Evolutionary conservation across 2,329 filamentous ascomycete genomes (phyloP).

Genomic region (Sclerotinia subarctica): DNA sequence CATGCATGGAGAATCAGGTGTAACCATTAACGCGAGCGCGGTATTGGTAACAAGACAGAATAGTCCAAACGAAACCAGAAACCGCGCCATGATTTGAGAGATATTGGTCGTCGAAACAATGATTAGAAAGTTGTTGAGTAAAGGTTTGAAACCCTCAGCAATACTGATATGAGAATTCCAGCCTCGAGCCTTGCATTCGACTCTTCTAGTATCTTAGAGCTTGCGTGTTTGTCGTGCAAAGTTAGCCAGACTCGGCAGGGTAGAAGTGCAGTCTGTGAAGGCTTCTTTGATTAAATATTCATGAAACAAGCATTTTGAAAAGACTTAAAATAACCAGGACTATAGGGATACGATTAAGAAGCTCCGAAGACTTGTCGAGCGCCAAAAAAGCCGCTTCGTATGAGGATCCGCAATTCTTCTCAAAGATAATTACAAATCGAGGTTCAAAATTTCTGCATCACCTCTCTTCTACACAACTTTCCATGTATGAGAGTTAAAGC

Average conservation of each 20-base stretch:
- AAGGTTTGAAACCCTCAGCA: neutral
- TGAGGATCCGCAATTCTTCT: neutral
- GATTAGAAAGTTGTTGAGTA: neutral
- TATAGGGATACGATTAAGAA: neutral
- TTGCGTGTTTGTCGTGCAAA: neutral
- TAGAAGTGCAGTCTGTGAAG: neutral
- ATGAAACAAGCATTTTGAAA: neutral
- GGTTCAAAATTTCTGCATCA: neutral
- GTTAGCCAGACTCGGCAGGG: neutral
- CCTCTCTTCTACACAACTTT: neutral
- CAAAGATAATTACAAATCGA: neutral
- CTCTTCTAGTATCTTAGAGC: neutral
- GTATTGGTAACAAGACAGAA: neutral
- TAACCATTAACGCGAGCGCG: constrained; percentile 44
- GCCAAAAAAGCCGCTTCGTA: neutral
- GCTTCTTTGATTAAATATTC: neutral
- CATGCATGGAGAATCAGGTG: constrained; percentile 51
- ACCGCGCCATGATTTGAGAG: constrained; percentile 3
- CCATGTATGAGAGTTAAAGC: neutral
- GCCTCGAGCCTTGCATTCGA: neutral
- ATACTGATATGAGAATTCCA: neutral
- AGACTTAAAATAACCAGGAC: neutral
- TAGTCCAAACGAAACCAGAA: constrained; percentile 1
- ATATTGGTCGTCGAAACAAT: neutral
- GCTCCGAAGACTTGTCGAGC: neutral